A percentile compares a stretch with the other conserved stretches of the same genome.
Conservation (phyloP, 2,329 filamentous ascomycete species). For the Allantophomopsis lycopodina region DNA sequence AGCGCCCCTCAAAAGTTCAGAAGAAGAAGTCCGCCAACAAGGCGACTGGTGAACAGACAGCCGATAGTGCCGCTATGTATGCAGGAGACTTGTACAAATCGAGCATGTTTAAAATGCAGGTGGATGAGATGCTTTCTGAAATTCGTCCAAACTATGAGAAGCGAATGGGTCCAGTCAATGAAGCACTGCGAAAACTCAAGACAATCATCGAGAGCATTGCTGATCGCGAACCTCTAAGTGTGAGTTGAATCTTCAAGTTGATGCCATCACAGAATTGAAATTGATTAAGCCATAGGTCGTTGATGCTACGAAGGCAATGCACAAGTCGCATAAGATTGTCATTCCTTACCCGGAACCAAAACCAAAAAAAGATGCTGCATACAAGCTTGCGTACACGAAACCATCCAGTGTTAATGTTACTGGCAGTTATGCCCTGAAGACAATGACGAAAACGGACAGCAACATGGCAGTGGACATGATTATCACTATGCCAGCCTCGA, state of each 20-base stretch:
- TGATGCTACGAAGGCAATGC: constrained; percentile 54
- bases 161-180: constrained; percentile 35
- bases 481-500: constrained; percentile 63
- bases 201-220: constrained; percentile 40
- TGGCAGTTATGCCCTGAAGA: constrained; percentile 73
- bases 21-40: constrained; percentile 1
- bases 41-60: constrained; percentile 8
- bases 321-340: constrained; percentile 52
- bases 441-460: constrained; percentile 50
- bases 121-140: constrained; percentile 46
- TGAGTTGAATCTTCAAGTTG: too few species aligned
- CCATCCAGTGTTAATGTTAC: constrained; percentile 75
- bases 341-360: constrained; percentile 77
- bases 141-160: constrained; percentile 43
- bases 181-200: constrained; percentile 38
- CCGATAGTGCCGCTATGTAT: constrained; percentile 23
- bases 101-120: constrained; percentile 52
- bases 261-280: too few species aligned
- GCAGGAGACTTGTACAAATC: constrained; percentile 39
- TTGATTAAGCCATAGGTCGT: constrained; percentile 33
- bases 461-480: constrained; percentile 63
- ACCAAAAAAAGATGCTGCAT: constrained; percentile 62
- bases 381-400: constrained; percentile 66
- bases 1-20: constrained; percentile 8
- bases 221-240: constrained; percentile 26